Evolutionary conservation across 2,329 filamentous ascomycete species (phyloP), one percentile per base, ranked within the genome.

Genomic region (Xylariaceae sp.): DNA sequence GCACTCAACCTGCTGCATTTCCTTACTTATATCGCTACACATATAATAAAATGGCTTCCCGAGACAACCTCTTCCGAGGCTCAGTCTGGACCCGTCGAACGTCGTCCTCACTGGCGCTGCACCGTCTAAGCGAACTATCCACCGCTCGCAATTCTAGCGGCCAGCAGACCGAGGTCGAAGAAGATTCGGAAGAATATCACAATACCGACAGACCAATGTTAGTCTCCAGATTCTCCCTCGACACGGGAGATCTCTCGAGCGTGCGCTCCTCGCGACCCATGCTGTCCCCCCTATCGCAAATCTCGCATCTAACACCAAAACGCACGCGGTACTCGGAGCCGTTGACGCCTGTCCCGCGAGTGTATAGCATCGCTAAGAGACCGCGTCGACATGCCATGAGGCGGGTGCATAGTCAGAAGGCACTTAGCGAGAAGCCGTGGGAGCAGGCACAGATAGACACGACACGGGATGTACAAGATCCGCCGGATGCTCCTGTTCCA

Each of bases 61-160:
- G 54, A 35, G 54, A 61, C 14, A 51, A 45, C 33, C 22, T 60
- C 1, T 60, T 57, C 32, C 45, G 52, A 35, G 58, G 51, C 41
- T 59, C 61, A 11, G 45, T 61, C 22, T 62, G 61, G 62, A 57
- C 52, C 18, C 55, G 48, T 31, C 54, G 56, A 11, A 52, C 22
- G 22, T 33, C 22, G 22, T 33, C 36, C 51, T 18, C 48, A 58
- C 3, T 61, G 27, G 19, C 45, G 17, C 54, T 62, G 19, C 54
- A 49, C n/a, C 51, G 53, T 2, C 43, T 58, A 18, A 51, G 53
- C 41, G 54, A 60, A n/a, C 41, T 57, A 4, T 43, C 51, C 18
- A 42, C 45, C n/a, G 36, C 51, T 7, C 44, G 40, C 11, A 38
- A 42, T 5, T 40, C 30, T 18, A 11, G 10, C 6, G 3, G 6